Percentiles rank a stretch among this genome's conserved stretches.
phyloP scores from a whole-genome alignment of 805 yeast species.

The Zygosaccharomyces lentus region DNA sequence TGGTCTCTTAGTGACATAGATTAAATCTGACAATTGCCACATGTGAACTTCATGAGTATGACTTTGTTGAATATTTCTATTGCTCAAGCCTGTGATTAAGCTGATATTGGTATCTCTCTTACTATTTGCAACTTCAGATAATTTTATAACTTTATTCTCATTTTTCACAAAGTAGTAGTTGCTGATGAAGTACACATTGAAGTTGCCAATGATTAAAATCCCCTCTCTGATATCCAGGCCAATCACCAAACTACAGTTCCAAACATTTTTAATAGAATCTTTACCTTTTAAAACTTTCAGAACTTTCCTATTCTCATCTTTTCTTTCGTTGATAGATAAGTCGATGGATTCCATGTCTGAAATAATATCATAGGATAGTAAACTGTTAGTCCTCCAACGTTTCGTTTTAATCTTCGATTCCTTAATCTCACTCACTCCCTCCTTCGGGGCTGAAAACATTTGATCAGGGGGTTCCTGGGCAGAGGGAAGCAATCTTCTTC shows the following conservation, averaged over 20 bases:
- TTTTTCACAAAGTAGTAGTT: conserved; percentile 51
- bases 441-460: background rate
- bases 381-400: conserved; percentile 16
- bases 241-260: conserved; percentile 70
- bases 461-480: conserved; percentile 10
- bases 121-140: conserved; percentile 57
- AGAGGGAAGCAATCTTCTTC: conserved; percentile 56
- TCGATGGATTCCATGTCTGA: conserved; percentile 40
- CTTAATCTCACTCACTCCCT: background rate
- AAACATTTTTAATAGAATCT: conserved; percentile 64
- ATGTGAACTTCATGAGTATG: conserved; percentile 44
- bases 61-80: conserved; percentile 12
- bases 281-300: conserved; percentile 63
- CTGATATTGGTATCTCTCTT: conserved; percentile 67
- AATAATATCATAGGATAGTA: conserved; percentile 42
- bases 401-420: conserved; percentile 12
- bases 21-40: conserved; percentile 59
- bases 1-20: conserved; percentile 67
- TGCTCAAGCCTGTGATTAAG: conserved; percentile 46
- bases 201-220: conserved; percentile 61
- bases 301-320: conserved; percentile 72
- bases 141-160: conserved; percentile 56
- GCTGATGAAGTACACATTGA: conserved; percentile 63
- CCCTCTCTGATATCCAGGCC: conserved; percentile 80
- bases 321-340: conserved; percentile 34